Evolutionary conservation across 208 protist species (phyloP).

Genomic region (Trypanosomatidae sp.): DNA sequence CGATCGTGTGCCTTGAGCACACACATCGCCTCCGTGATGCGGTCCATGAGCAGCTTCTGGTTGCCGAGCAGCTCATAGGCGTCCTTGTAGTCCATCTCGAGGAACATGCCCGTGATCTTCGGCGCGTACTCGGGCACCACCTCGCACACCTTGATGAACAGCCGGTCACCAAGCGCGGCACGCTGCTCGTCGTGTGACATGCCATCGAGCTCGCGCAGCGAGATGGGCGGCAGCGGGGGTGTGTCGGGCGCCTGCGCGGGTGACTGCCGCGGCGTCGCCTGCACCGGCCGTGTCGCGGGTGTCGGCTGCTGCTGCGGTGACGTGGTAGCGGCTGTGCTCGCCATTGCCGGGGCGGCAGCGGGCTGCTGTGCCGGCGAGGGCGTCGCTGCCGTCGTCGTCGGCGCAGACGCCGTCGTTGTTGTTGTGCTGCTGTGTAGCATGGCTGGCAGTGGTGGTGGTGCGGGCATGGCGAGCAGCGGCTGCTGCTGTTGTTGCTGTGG

Average conservation of each 20-base stretch:
- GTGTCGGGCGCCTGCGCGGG: constrained; percentile 52
- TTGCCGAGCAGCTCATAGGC: constrained; percentile 60
- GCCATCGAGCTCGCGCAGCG: constrained; percentile 49
- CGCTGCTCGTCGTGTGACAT: constrained; percentile 87
- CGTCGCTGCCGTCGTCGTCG: constrained; percentile 5
- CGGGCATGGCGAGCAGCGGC: too few relatives aligned
- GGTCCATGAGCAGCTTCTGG: constrained; percentile 42
- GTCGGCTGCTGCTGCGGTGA: constrained; percentile 16
- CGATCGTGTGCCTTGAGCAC: constrained; percentile 55
- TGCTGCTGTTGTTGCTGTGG: too few relatives aligned
- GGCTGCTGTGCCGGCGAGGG: constrained; percentile 9
- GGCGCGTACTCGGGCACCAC: constrained; percentile 68
- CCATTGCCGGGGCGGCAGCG: constrained; percentile 9
- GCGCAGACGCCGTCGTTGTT: constrained; percentile 16
- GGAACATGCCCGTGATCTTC: constrained; percentile 86
- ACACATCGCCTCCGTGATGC: constrained; percentile 67
- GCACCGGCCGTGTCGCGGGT: constrained; percentile 27
- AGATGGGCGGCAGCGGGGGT: constrained; percentile 74
- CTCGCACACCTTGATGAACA: constrained; percentile 83
- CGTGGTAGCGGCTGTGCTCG: constrained; percentile 9
- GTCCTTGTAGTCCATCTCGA: constrained; percentile 67
- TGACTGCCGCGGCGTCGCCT: constrained; percentile 45
- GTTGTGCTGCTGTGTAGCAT: constrained; percentile 14
- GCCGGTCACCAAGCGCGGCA: constrained; percentile 78
- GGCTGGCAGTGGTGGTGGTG: constrained; percentile 18